Evolutionary conservation across 306 rosid genomes (phyloP).

Genomic region (Castanea mollissima): DNA sequence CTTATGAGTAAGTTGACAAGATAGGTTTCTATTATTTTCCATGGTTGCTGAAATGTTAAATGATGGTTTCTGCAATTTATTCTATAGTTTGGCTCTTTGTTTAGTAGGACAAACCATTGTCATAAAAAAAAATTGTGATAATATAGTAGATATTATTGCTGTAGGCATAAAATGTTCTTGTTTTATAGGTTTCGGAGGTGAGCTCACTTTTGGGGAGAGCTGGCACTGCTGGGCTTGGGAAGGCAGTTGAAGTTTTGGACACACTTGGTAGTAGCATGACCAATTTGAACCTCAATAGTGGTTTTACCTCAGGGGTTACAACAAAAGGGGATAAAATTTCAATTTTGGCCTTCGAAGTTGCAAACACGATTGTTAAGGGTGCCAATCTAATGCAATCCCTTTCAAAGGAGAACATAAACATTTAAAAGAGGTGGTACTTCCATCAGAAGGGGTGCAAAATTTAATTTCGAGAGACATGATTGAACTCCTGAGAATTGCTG

Average conservation of each 20-base stretch:
- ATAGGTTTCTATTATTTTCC: neutral
- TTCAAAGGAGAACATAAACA: constrained; percentile 83
- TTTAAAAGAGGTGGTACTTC: constrained; percentile 86
- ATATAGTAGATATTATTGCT: neutral
- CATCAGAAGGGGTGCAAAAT: constrained; percentile 88
- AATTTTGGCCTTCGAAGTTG: constrained; percentile 97
- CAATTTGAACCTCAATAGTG: constrained; percentile 69
- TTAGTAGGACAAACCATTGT: neutral
- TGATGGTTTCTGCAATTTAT: neutral
- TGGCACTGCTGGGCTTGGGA: constrained; percentile 96
- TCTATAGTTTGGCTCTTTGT: neutral
- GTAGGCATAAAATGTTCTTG: constrained; percentile 17
- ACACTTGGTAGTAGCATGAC: constrained; percentile 98
- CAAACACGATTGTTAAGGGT: constrained; percentile 95
- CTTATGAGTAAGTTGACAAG: neutral
- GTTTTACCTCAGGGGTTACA: constrained; percentile 83
- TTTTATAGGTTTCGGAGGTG: constrained; percentile 87
- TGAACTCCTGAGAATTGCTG: constrained; percentile 89
- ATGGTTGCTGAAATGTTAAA: neutral
- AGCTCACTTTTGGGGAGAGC: constrained; percentile 93
- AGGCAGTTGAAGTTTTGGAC: constrained; percentile 98
- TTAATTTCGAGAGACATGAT: constrained; percentile 81
- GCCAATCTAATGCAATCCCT: constrained; percentile 95
- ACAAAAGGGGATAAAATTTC: constrained; percentile 90
- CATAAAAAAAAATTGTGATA: neutral